A percentile compares a stretch with the other conserved stretches of the same genome.
These are phyloP conservation scores for Curvularia sp. DNA, from an alignment of 2,329 filamentous ascomycete species.

Conservation along the genomic window DNA sequence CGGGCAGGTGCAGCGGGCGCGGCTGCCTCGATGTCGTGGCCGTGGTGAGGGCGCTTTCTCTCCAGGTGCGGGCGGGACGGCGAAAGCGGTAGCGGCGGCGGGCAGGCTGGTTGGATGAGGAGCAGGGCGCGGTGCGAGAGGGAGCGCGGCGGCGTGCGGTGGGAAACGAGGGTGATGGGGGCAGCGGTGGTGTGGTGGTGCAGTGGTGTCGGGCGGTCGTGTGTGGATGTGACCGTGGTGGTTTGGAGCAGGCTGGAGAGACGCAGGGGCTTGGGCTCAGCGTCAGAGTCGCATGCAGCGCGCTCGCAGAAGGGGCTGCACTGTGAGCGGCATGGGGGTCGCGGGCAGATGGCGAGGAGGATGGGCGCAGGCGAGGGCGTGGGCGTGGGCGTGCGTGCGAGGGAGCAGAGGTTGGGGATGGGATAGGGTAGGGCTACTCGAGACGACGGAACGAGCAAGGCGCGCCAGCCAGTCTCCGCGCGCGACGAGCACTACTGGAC, in stretches of 20 bases:
- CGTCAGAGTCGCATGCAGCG: conserved; percentile 46
- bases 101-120: background rate
- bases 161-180: conserved; percentile 2
- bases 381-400: too few species aligned
- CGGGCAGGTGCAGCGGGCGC: conserved; percentile 17
- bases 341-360: background rate
- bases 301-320: conserved; percentile 38
- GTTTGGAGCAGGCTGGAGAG: conserved; percentile 7
- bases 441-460: background rate
- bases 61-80: background rate
- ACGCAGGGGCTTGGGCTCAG: conserved; percentile 29
- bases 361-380: conserved; percentile 1
- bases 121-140: conserved; percentile 3
- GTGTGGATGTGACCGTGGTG: background rate
- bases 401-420: too few species aligned
- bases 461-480: too few species aligned
- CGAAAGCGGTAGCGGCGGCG: background rate
- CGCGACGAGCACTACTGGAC: too few species aligned
- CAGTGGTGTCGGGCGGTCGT: background rate
- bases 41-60: background rate
- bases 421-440: too few species aligned
- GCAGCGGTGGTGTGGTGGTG: background rate
- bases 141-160: conserved; percentile 5
- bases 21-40: conserved; percentile 6
- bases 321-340: conserved; percentile 37